Percentiles rank a stretch among this genome's conserved stretches.
These are phyloP conservation scores for Entophlyctis helioformis DNA, from an alignment of 192 early-diverging fungal genomes.

Conservation along the genomic window DNA sequence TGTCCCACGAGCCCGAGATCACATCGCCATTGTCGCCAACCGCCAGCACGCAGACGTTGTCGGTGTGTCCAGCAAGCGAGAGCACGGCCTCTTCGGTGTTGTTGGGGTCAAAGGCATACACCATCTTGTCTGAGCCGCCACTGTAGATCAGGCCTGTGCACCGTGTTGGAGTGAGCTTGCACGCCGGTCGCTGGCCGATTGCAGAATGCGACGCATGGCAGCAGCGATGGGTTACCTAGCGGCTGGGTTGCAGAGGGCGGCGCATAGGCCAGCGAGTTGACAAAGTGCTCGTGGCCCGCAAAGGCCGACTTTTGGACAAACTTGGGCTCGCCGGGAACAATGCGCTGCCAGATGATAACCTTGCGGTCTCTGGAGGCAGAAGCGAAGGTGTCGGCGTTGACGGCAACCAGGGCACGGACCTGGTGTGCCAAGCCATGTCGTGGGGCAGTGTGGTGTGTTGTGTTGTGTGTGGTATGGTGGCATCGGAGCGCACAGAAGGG, in stretches of 20 bases:
- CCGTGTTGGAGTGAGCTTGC: background rate
- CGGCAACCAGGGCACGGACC: slow-evolving; percentile 57
- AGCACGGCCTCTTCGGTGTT: slow-evolving; percentile 41
- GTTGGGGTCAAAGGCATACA: slow-evolving; percentile 66
- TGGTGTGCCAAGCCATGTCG: too few relatives aligned
- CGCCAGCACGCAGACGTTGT: slow-evolving; percentile 74
- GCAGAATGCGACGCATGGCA: background rate
- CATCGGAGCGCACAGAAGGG: too few relatives aligned
- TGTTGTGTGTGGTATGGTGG: too few relatives aligned
- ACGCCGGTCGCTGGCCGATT: background rate
- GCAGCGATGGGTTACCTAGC: slow-evolving; percentile 31
- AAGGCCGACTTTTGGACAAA: slow-evolving; percentile 42
- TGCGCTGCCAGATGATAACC: slow-evolving; percentile 58
- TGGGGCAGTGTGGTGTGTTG: too few relatives aligned
- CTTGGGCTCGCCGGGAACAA: slow-evolving; percentile 30
- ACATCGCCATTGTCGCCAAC: slow-evolving; percentile 48
- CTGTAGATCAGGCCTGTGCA: slow-evolving; percentile 65
- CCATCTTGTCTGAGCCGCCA: slow-evolving; percentile 70
- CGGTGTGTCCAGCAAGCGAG: slow-evolving; percentile 69
- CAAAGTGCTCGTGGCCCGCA: slow-evolving; percentile 62
- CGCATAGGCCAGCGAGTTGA: slow-evolving; percentile 60
- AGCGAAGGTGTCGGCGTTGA: slow-evolving; percentile 43
- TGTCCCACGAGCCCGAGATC: slow-evolving; percentile 98
- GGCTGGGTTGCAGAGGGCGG: slow-evolving; percentile 42
- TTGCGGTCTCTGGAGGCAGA: too few relatives aligned